Evolutionary conservation across 2,329 filamentous ascomycete genomes (phyloP).

Genomic region (Scorias spongiosa): DNA sequence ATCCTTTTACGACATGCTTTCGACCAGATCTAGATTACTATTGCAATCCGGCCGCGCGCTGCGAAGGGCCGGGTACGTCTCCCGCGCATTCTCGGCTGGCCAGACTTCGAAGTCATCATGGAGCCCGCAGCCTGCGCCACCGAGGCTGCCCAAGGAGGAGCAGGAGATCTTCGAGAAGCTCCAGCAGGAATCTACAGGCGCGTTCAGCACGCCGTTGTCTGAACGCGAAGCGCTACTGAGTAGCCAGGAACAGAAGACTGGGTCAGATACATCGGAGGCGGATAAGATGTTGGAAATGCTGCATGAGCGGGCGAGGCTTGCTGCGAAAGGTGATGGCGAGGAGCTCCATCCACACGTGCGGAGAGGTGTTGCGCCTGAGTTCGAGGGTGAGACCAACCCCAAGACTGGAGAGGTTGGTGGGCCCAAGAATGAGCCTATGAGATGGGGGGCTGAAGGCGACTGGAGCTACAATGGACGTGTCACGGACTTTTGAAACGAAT

Average conservation of each 20-base stretch:
- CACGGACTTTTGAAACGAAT: slow-evolving; percentile 57
- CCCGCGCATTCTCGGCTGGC: background rate
- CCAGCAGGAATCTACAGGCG: slow-evolving; percentile 62
- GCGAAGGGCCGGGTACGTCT: background rate
- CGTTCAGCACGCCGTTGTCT: slow-evolving; percentile 48
- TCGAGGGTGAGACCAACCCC: slow-evolving; percentile 81
- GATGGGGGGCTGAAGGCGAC: slow-evolving; percentile 63
- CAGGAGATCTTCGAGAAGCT: slow-evolving; percentile 84
- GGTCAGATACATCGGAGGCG: slow-evolving; percentile 3
- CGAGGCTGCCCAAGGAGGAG: slow-evolving; percentile 72
- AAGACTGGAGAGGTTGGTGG: slow-evolving; percentile 91
- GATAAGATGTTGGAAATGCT: slow-evolving; percentile 14
- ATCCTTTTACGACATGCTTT: too few relatives aligned
- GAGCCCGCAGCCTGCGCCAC: slow-evolving; percentile 50
- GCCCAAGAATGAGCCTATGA: slow-evolving; percentile 88
- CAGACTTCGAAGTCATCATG: slow-evolving; percentile 9
- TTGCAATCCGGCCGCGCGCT: too few relatives aligned
- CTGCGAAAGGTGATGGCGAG: slow-evolving; percentile 44
- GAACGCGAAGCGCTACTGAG: background rate
- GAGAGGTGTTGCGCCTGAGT: slow-evolving; percentile 72
- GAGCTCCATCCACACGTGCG: slow-evolving; percentile 57
- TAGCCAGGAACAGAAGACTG: background rate
- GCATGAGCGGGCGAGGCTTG: slow-evolving; percentile 27
- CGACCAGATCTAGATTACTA: too few relatives aligned
- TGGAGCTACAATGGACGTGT: slow-evolving; percentile 95